Base-by-base conservation (phyloP, 108 stramenopile genomes). In the Cyclostephanos tholiformis region DNA sequence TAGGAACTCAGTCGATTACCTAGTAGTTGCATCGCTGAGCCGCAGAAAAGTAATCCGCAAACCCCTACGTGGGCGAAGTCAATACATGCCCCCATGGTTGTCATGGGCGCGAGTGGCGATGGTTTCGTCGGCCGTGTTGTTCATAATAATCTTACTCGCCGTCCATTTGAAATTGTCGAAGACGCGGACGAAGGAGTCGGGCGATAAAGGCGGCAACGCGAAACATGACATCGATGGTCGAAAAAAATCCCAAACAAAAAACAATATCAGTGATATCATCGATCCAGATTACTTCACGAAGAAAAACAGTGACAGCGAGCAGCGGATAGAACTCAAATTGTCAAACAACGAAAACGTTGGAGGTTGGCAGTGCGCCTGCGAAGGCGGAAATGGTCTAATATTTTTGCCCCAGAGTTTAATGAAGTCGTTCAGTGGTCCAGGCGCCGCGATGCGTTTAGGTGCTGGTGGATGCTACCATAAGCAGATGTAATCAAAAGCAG, bases 361-460 rank as follows among this genome's bases (percentile, higher is more conserved):
- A 36, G 77, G 69, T 6, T 81, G 80, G 80, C 70, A 70, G 59
- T 81, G 80, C 65, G 80, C 64, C 9, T 81, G 80, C 66, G 80
- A 80, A 59, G 67, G 69, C 27, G 73, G 80, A 30, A 73, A 73
- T 7, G 60, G 65, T 32, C 35, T 30, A 16, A 27, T 65, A 27
- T 81, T 81, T n/a, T 43, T 81, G 14, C 80, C 80, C 6, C 64
- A 73, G 29, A 81, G 64, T 62, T 52, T 81, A 23, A 70, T 60
- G 73, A 59, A 60, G 17, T 67, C 58, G 46, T 32, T 81, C 12
- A 73, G 63, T 38, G 80, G 80, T 9, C 80, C 80, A 25, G 63
- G 69, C 23, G 80, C 80, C 17, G 72, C 71, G 17, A 29, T 81
- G 51, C 62, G 73, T 16, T 65, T 74, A 36, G 80, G 80, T 19